Conservation (phyloP, 352 stramenopile species). For the Globisporangium apiculatum region DNA sequence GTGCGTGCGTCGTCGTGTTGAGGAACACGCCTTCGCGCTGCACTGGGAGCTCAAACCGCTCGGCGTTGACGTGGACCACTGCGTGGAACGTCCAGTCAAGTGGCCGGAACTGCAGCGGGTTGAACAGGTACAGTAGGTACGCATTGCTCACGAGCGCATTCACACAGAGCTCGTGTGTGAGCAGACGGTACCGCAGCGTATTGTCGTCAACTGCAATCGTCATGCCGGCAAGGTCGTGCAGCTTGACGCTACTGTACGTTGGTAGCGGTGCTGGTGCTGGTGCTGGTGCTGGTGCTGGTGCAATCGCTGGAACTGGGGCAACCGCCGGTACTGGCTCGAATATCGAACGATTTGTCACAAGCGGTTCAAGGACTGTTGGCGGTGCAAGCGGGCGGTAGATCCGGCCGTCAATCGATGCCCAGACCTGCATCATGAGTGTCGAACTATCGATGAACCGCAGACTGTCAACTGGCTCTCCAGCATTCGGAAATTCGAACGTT, state of each 20-base stretch:
- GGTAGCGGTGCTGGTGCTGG: constrained; percentile 6
- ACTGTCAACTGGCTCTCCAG: neutral
- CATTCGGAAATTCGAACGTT: constrained; percentile 40
- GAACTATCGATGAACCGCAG: constrained; percentile 43
- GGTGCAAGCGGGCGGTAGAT: constrained; percentile 75
- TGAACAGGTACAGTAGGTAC: constrained; percentile 86
- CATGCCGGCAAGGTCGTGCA: constrained; percentile 83
- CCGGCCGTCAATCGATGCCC: constrained; percentile 71
- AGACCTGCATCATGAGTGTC: constrained; percentile 86
- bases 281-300: constrained; percentile 11
- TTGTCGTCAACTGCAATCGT: constrained; percentile 84
- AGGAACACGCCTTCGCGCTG: constrained; percentile 79
- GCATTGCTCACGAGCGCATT: constrained; percentile 82
- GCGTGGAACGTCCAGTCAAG: constrained; percentile 80
- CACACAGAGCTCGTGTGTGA: constrained; percentile 51
- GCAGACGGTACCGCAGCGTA: constrained; percentile 65
- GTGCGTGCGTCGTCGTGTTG: constrained; percentile 58
- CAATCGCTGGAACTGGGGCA: neutral
- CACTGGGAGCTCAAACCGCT: constrained; percentile 37
- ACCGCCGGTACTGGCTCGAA: constrained; percentile 1
- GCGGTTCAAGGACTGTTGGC: constrained; percentile 41
- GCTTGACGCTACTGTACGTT: constrained; percentile 41
- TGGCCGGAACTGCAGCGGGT: constrained; percentile 70
- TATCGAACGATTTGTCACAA: neutral
- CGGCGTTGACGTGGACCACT: constrained; percentile 47